phyloP scores from a whole-genome alignment of 768 basidiomycete genomes.

The Russula sp. region DNA sequence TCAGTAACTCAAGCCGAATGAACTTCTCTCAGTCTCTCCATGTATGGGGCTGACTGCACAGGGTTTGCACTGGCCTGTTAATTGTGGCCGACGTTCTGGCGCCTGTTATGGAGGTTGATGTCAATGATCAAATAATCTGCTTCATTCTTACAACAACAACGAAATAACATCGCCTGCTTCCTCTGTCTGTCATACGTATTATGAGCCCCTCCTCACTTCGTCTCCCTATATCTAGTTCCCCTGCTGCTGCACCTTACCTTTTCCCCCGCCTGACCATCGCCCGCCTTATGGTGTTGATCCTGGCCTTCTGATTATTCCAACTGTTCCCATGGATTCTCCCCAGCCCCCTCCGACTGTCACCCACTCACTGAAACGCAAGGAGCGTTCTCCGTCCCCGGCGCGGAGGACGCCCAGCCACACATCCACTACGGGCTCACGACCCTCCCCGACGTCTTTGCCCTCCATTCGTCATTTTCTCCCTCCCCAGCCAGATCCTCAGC shows the following conservation, averaged over 20 bases:
- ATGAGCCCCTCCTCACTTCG: slow-evolving; percentile 9
- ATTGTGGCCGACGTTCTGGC: slow-evolving; percentile 19
- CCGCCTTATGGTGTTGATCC: slow-evolving; percentile 13
- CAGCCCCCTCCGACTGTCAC: slow-evolving; percentile 16
- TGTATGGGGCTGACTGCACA: slow-evolving; percentile 18
- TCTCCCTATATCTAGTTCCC: slow-evolving; percentile 21
- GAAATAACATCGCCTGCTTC: slow-evolving; percentile 15
- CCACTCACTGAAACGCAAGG: slow-evolving; percentile 21
- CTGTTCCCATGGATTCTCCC: slow-evolving; percentile 18
- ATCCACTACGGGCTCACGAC: slow-evolving; percentile 6
- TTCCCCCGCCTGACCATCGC: slow-evolving; percentile 13
- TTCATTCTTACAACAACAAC: slow-evolving; percentile 15
- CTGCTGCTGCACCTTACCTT: slow-evolving; percentile 10
- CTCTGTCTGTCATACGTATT: slow-evolving; percentile 19
- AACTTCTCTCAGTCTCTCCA: slow-evolving; percentile 4
- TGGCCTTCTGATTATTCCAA: neutral
- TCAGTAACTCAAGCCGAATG: slow-evolving; percentile 3
- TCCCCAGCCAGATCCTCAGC: slow-evolving; percentile 15
- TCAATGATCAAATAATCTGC: slow-evolving; percentile 19
- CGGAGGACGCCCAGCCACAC: slow-evolving; percentile 9
- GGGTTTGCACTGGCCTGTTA: slow-evolving; percentile 16
- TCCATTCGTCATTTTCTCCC: slow-evolving; percentile 22
- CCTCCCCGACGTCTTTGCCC: slow-evolving; percentile 20
- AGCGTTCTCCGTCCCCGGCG: slow-evolving; percentile 18
- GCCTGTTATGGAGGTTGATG: slow-evolving; percentile 16